Base-by-base conservation (phyloP, 768 basidiomycete species). In the Termitomyces sp. region DNA sequence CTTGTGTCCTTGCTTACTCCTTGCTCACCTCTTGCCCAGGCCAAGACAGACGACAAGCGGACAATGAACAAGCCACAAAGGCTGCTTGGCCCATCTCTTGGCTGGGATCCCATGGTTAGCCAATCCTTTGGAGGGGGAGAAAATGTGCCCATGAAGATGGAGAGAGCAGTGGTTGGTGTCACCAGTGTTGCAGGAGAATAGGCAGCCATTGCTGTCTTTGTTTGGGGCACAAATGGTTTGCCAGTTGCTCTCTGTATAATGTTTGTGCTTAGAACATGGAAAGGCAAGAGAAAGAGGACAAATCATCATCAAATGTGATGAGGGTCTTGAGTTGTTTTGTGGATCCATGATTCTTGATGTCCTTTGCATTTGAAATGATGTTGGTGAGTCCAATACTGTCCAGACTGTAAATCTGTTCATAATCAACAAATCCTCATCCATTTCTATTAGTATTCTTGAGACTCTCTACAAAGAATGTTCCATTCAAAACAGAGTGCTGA, bases 401-500 rank as follows among this genome's bases (percentile, higher is more conserved):
- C 14, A 95, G 75, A 0, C 92, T 92, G 63, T 88, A 89, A 35
- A 95, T 70, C 57, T 82, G 84, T 74, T 99, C 97, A 64, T 87
- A 98, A 69, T 98, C 97, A 35, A 98, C 96, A 57, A 85, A 97
- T 10, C 95, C 97, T 58, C 78, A 71, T 44, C 81, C 77, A 69
- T 98, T 96, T 47, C 97, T 78, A 69, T 98, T 98, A 5, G 97
- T 98, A 66, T 96, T 87, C 72, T 87, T 83, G 57, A 99, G 77
- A 63, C 90, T 89, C 72, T 95, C 82, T 10, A 94, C 89, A 69
- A 98, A 99, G 72, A 85, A 95, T 12, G 95, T 97, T 3, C 97
- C 97, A 64, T 98, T 95, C 37, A 90, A 92, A 98, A 99, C 14
- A 99, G 75, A 2, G 96, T 98, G 2, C 97, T 97, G 42, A 95